Percentiles rank a stretch among this genome's conserved stretches.
These are phyloP conservation scores for Westerdykella aurantiaca DNA, from an alignment of 2,329 filamentous ascomycete genomes.

Conservation along the genomic window DNA sequence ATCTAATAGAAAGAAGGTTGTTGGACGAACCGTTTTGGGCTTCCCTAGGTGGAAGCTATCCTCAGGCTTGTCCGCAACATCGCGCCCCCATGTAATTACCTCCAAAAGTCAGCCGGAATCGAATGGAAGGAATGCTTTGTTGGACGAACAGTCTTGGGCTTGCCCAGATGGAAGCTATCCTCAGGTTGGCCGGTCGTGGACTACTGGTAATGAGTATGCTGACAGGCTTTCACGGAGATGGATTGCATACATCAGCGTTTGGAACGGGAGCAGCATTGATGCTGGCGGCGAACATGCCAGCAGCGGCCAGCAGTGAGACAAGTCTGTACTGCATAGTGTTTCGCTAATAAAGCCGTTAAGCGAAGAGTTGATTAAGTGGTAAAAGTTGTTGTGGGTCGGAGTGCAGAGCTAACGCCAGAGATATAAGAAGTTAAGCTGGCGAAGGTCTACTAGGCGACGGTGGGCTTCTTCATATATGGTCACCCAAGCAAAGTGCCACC, in stretches of 20 bases:
- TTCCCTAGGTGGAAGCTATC: too few relatives aligned
- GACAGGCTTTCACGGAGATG: not conserved
- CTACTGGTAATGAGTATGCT: not conserved
- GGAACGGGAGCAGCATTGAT: constrained; percentile 20
- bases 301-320: constrained; percentile 20
- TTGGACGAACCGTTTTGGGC: too few relatives aligned
- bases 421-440: constrained; percentile 7
- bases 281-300: constrained; percentile 17
- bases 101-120: too few relatives aligned
- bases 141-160: too few relatives aligned
- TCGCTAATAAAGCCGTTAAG: constrained; percentile 3
- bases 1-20: too few relatives aligned
- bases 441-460: constrained; percentile 8
- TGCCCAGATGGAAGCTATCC: too few relatives aligned
- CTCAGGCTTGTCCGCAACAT: too few relatives aligned
- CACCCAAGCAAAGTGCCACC: constrained; percentile 9
- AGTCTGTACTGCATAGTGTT: constrained; percentile 25
- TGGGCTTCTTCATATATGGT: constrained; percentile 16
- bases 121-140: too few relatives aligned
- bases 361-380: not conserved
- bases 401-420: constrained; percentile 2
- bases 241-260: constrained; percentile 14
- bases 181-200: not conserved
- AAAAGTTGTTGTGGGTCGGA: not conserved
- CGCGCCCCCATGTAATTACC: too few relatives aligned